phyloP scores from a whole-genome alignment of 306 rosid species.

The Cicer bijugum region DNA sequence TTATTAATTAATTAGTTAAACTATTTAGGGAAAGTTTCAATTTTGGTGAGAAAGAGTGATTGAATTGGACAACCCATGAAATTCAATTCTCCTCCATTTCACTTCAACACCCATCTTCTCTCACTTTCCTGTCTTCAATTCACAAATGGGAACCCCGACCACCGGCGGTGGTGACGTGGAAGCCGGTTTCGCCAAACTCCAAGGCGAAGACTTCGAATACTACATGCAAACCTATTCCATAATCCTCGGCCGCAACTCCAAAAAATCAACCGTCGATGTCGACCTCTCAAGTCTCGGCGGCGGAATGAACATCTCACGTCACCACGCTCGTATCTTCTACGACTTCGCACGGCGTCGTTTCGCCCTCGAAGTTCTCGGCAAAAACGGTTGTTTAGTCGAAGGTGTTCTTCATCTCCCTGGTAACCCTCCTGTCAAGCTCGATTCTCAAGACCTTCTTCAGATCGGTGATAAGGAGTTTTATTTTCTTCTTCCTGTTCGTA shows the following conservation, averaged over 20 bases:
- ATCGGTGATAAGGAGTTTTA: constrained; percentile 97
- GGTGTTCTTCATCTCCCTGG: constrained; percentile 97
- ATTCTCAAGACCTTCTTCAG: constrained; percentile 93
- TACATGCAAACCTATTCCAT: constrained; percentile 99
- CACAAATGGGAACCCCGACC: constrained; percentile 51
- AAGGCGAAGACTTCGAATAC: constrained; percentile 98
- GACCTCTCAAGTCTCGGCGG: constrained; percentile 99
- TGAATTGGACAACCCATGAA: background rate
- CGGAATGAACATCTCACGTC: constrained; percentile 98
- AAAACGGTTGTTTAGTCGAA: constrained; percentile 94
- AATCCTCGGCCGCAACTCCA: constrained; percentile 94
- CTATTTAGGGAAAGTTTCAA: background rate
- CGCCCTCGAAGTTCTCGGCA: constrained; percentile 94
- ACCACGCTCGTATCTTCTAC: constrained; percentile 96
- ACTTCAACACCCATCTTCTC: background rate
- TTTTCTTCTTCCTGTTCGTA: constrained; percentile 79
- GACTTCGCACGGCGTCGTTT: constrained; percentile 96
- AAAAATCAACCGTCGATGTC: constrained; percentile 92
- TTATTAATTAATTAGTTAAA: too few species aligned
- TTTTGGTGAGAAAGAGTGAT: background rate
- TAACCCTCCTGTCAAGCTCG: constrained; percentile 90
- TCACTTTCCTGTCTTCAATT: background rate
- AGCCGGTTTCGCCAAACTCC: constrained; percentile 97
- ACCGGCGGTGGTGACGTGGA: constrained; percentile 77
- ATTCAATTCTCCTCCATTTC: background rate